These are phyloP conservation scores for Suillus cothurnatus DNA, from an alignment of 768 basidiomycete species.

Conservation along the genomic window DNA sequence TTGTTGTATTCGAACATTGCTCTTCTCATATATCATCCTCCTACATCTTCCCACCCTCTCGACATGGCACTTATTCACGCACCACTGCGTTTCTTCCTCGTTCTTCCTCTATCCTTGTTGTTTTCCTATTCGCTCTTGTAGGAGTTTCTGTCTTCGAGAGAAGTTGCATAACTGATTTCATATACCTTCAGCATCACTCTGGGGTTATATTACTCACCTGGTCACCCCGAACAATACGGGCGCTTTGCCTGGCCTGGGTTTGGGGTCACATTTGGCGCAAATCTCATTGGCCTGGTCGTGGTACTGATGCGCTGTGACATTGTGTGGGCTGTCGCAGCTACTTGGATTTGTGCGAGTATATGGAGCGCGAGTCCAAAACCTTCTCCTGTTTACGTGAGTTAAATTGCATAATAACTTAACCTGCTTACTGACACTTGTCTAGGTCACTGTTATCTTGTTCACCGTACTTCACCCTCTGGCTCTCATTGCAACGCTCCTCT, in stretches of 20 bases:
- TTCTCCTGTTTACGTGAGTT: slow-evolving; percentile 61
- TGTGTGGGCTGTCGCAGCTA: slow-evolving; percentile 74
- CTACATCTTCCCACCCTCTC: slow-evolving; percentile 59
- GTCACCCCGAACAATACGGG: slow-evolving; percentile 53
- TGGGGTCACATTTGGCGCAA: slow-evolving; percentile 64
- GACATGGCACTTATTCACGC: slow-evolving; percentile 87
- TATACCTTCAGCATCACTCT: slow-evolving; percentile 58
- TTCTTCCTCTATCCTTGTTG: slow-evolving; percentile 52
- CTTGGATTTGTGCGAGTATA: slow-evolving; percentile 71
- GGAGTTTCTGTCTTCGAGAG: slow-evolving; percentile 8
- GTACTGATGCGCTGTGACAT: slow-evolving; percentile 62
- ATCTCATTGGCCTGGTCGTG: slow-evolving; percentile 58
- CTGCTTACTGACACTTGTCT: not conserved
- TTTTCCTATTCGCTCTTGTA: slow-evolving; percentile 61
- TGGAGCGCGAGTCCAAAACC: slow-evolving; percentile 67
- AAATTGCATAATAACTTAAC: not conserved
- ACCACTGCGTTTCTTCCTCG: slow-evolving; percentile 70
- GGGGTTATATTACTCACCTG: slow-evolving; percentile 55
- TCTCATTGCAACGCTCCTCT: slow-evolving; percentile 49
- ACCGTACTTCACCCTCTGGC: slow-evolving; percentile 68
- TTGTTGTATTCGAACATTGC: slow-evolving; percentile 81
- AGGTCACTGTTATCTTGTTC: slow-evolving; percentile 66
- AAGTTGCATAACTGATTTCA: not conserved
- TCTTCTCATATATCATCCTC: slow-evolving; percentile 72
- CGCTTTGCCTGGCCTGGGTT: slow-evolving; percentile 76